These are phyloP conservation scores for Thinopyrum elongatum DNA, from an alignment of 176 grass and related monocot genomes.

Conservation along the genomic window DNA sequence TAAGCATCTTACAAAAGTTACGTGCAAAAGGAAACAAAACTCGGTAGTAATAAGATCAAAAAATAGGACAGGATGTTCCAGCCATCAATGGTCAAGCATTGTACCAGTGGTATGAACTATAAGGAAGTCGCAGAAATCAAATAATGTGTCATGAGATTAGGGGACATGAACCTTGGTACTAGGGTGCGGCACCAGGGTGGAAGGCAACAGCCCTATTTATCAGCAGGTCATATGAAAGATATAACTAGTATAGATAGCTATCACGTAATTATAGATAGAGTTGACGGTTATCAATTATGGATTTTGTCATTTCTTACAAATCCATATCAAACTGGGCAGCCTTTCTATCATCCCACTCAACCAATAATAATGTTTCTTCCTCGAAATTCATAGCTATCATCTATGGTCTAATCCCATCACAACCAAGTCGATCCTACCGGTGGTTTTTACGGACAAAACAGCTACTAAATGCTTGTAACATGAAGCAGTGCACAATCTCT, in stretches of 20 bases:
- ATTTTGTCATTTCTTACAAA: not conserved
- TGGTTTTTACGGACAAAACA: not conserved
- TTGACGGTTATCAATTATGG: not conserved
- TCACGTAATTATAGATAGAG: not conserved
- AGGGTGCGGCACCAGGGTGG: not conserved
- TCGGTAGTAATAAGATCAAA: not conserved
- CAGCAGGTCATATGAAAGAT: not conserved
- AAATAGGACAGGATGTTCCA: not conserved
- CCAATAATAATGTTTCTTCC: not conserved
- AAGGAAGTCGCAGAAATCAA: constrained; percentile 12
- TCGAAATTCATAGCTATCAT: not conserved
- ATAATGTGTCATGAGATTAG: not conserved
- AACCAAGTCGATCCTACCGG: not conserved
- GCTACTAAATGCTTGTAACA: not conserved
- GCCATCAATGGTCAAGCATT: not conserved
- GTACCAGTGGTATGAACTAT: not conserved
- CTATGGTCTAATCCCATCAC: not conserved
- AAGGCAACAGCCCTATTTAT: not conserved
- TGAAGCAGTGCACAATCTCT: not conserved
- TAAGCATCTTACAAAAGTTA: constrained; percentile 8
- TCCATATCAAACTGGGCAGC: not conserved
- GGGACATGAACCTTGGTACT: not conserved
- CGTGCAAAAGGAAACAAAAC: not conserved
- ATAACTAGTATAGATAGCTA: not conserved
- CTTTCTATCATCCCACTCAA: not conserved